A percentile compares a stretch with the other conserved stretches of the same genome.
These are phyloP conservation scores for Hylodesmum podocarpum DNA, from an alignment of 306 rosid species.

Conservation along the genomic window DNA sequence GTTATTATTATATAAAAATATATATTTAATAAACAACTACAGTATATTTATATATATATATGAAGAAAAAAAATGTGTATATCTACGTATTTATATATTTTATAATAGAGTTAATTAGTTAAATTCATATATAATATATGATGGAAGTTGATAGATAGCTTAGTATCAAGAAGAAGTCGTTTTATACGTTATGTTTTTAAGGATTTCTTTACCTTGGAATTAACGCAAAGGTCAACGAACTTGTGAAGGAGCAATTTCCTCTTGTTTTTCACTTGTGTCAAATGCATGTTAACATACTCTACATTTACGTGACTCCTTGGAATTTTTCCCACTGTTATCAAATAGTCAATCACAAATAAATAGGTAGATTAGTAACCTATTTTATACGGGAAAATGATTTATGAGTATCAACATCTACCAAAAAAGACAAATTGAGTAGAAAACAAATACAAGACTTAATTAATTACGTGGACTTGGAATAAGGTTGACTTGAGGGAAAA, in stretches of 20 bases:
- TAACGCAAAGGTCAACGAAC: slow-evolving; percentile 39
- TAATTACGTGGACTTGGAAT: slow-evolving; percentile 75
- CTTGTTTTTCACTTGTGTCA: slow-evolving; percentile 33
- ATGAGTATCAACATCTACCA: not conserved
- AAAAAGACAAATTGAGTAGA: not conserved
- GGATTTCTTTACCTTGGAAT: slow-evolving; percentile 37
- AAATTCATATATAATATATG: no score
- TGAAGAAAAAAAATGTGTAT: no score
- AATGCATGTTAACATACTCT: slow-evolving; percentile 22
- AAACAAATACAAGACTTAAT: no score
- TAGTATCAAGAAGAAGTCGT: not conserved
- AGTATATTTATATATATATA: no score
- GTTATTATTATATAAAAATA: no score
- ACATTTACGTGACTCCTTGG: slow-evolving; percentile 37
- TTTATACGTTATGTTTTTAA: not conserved
- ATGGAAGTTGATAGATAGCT: no score
- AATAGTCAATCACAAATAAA: no score
- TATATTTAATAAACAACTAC: no score
- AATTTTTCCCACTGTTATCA: slow-evolving; percentile 41
- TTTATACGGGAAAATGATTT: not conserved
- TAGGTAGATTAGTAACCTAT: no score
- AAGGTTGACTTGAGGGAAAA: slow-evolving; percentile 56
- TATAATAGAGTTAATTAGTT: no score
- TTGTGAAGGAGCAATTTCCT: slow-evolving; percentile 37
- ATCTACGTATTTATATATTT: no score